Conservation (phyloP, 176 grass and related monocot species). For the Guadua angustifolia region DNA sequence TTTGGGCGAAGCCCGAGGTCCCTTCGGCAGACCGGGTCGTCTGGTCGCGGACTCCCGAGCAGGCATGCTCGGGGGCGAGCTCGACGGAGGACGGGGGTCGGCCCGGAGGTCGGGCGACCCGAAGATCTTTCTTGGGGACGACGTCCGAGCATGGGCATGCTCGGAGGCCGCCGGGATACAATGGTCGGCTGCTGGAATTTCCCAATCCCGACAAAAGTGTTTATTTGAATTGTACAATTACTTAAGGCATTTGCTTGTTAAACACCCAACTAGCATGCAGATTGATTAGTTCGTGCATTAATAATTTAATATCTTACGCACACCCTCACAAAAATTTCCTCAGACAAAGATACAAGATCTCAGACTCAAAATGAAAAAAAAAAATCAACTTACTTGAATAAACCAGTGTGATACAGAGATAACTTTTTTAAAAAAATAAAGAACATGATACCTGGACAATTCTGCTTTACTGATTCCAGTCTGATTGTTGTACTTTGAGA, state of each 20-base stretch:
- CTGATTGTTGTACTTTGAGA: conserved; percentile 19
- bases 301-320: background rate
- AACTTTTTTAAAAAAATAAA: background rate
- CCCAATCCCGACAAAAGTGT: too few relatives aligned
- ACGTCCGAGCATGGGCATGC: too few relatives aligned
- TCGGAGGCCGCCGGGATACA: too few relatives aligned
- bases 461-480: conserved; percentile 18
- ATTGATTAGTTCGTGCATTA: background rate
- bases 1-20: too few relatives aligned
- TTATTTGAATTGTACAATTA: background rate
- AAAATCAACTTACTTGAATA: background rate
- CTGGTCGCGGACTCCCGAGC: too few relatives aligned
- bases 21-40: too few relatives aligned
- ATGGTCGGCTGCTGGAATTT: too few relatives aligned
- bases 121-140: too few relatives aligned
- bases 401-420: conserved; percentile 11
- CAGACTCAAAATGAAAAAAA: background rate
- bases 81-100: too few relatives aligned
- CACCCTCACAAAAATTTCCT: background rate
- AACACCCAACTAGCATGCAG: background rate
- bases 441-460: conserved; percentile 17
- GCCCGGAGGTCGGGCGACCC: too few relatives aligned
- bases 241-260: conserved; percentile 23
- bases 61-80: too few relatives aligned
- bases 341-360: background rate